Evolutionary conservation across 78 protist genomes (phyloP).

Genomic region (Dictyostelium purpureum): DNA sequence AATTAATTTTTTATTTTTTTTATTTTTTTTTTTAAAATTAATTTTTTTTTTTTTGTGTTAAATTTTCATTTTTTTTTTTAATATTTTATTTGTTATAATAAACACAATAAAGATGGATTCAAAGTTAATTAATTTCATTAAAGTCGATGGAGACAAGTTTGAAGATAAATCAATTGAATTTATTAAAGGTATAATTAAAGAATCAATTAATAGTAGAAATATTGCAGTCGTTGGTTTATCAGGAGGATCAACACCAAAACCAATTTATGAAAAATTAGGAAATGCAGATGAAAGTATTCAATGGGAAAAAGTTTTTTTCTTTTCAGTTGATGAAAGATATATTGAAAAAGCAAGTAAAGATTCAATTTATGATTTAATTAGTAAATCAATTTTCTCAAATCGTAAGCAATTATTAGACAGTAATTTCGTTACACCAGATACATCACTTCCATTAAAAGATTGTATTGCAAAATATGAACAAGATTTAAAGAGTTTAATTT

Average conservation of each 20-base stretch:
- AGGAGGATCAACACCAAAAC: constrained; percentile 75
- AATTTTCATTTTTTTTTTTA: too few species aligned
- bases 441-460: constrained; percentile 54
- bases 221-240: constrained; percentile 61
- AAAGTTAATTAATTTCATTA: background rate
- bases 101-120: background rate
- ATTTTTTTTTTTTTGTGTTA: too few species aligned
- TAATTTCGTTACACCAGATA: constrained; percentile 35
- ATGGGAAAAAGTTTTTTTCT: constrained; percentile 35
- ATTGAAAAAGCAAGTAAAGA: constrained; percentile 34
- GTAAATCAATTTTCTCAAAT: constrained; percentile 1
- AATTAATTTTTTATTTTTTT: too few species aligned
- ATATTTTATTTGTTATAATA: too few species aligned
- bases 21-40: too few species aligned
- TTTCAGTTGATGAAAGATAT: constrained; percentile 61
- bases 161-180: background rate
- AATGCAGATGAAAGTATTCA: background rate
- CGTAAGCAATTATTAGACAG: background rate
- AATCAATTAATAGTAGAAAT: constrained; percentile 29
- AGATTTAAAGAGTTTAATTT: background rate
- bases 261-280: constrained; percentile 45
- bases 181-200: constrained; percentile 14
- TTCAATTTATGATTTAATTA: constrained; percentile 30
- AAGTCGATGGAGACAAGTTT: background rate
- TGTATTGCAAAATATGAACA: constrained; percentile 12